phyloP scores from a whole-genome alignment of 805 yeast species.

The Yarrowia osloensis region DNA sequence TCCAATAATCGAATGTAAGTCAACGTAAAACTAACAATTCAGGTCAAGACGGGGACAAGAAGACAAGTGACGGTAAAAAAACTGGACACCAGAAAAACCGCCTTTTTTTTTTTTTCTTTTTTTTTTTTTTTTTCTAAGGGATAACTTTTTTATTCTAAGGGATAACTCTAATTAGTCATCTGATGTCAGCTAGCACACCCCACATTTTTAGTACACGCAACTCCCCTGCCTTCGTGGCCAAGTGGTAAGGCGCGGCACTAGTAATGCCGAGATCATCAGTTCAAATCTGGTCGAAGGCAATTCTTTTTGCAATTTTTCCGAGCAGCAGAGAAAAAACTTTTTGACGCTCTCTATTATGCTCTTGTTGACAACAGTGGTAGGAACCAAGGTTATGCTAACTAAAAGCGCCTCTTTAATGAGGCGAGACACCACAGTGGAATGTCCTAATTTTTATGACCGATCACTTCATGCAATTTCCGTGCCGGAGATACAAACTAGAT shows the following conservation, averaged over 20 bases:
- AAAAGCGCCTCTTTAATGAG: too few species aligned
- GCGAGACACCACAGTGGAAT: not conserved
- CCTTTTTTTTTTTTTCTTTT: too few species aligned
- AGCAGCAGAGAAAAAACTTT: not conserved
- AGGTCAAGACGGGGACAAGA: too few species aligned
- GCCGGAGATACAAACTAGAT: conserved; percentile 25
- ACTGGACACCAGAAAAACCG: too few species aligned
- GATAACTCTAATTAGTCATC: not conserved
- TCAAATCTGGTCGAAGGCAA: conserved; percentile 24
- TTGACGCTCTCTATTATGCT: not conserved
- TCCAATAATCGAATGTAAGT: too few species aligned
- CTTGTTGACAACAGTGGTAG: too few species aligned
- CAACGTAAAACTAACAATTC: too few species aligned
- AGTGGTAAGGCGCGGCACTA: conserved; percentile 28
- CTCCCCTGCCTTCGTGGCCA: conserved; percentile 13
- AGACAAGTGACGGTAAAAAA: too few species aligned
- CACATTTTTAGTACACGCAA: too few species aligned
- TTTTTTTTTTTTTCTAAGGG: too few species aligned
- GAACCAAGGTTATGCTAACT: not conserved
- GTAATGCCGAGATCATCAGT: conserved; percentile 26
- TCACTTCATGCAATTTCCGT: conserved; percentile 19
- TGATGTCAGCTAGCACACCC: not conserved
- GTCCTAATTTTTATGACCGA: conserved; percentile 25
- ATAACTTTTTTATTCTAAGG: too few species aligned
- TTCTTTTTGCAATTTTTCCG: not conserved